Percentiles rank a stretch among this genome's conserved stretches.
These are phyloP conservation scores for Chaetothyriales sp. DNA, from an alignment of 2,329 filamentous ascomycete genomes.

Conservation along the genomic window DNA sequence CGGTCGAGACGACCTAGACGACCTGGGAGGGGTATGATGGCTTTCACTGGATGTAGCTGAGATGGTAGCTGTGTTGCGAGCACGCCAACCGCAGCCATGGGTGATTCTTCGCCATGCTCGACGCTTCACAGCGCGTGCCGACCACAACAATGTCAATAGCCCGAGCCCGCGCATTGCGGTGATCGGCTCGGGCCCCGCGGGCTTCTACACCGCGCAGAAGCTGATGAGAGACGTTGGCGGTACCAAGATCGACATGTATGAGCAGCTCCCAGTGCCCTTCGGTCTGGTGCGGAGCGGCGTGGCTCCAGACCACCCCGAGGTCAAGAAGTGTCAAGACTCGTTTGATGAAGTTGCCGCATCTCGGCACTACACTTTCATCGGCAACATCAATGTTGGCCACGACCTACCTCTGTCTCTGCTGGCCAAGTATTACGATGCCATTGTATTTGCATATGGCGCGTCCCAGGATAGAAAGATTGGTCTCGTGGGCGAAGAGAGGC, in stretches of 20 bases:
- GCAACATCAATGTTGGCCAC: slow-evolving; percentile 69
- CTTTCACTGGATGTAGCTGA: background rate
- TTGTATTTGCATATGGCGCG: slow-evolving; percentile 87
- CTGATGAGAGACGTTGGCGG: slow-evolving; percentile 62
- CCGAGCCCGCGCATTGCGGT: slow-evolving; percentile 66
- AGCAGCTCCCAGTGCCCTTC: slow-evolving; percentile 81
- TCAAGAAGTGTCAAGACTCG: slow-evolving; percentile 96
- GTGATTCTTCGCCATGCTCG: background rate
- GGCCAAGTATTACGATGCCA: slow-evolving; percentile 74
- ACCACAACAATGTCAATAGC: slow-evolving; percentile 16
- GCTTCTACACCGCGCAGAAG: slow-evolving; percentile 85
- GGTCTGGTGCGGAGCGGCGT: slow-evolving; percentile 88
- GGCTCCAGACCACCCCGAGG: slow-evolving; percentile 95
- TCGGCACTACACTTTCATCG: slow-evolving; percentile 75
- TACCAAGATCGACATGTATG: slow-evolving; percentile 85
- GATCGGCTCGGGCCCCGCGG: slow-evolving; percentile 84
- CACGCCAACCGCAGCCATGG: background rate
- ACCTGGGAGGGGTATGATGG: too few species aligned
- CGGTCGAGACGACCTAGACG: too few species aligned
- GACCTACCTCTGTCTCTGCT: slow-evolving; percentile 54
- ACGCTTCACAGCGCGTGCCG: background rate
- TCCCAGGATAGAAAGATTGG: slow-evolving; percentile 66
- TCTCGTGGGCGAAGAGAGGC: slow-evolving; percentile 60
- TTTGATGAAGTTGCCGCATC: slow-evolving; percentile 79
- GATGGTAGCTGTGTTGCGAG: background rate